Percentiles rank a stretch among this genome's conserved stretches.
Evolutionary conservation across 768 basidiomycete species (phyloP).

Genomic region (Amanita thiersii): DNA sequence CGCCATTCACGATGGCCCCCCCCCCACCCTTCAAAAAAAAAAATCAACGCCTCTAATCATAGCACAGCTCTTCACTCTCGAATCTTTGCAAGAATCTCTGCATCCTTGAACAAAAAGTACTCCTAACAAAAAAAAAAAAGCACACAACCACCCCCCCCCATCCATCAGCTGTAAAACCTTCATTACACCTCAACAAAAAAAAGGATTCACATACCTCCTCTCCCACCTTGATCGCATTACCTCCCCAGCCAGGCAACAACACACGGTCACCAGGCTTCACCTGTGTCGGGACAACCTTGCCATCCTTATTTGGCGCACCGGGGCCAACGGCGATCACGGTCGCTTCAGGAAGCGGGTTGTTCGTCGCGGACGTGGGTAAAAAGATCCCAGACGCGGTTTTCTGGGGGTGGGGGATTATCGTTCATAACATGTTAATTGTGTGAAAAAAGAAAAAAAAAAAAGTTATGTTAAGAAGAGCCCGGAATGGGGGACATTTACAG

Average conservation of each 20-base stretch:
- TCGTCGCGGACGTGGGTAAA: conserved; percentile 86
- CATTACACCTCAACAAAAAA: background rate
- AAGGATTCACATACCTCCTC: conserved; percentile 72
- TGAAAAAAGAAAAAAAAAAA: background rate
- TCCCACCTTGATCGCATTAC: conserved; percentile 91
- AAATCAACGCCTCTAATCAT: too few relatives aligned
- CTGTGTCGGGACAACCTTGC: conserved; percentile 58
- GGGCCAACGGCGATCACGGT: conserved; percentile 95
- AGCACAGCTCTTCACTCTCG: conserved; percentile 54
- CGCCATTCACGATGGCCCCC: too few relatives aligned
- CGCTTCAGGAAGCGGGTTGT: conserved; percentile 87
- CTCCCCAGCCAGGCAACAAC: conserved; percentile 93
- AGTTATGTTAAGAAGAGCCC: background rate
- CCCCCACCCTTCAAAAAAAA: too few relatives aligned
- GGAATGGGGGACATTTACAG: conserved; percentile 40
- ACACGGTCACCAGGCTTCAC: conserved; percentile 92
- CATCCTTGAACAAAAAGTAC: conserved; percentile 90
- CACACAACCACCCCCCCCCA: background rate
- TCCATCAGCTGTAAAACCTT: conserved; percentile 5
- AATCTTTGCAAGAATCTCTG: conserved; percentile 94
- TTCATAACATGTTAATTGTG: background rate
- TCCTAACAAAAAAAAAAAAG: conserved; percentile 45
- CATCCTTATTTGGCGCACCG: conserved; percentile 87
- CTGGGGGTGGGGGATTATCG: conserved; percentile 30
- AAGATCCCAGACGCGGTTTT: conserved; percentile 98